Percentiles rank a stretch among this genome's conserved stretches.
phyloP scores from a whole-genome alignment of 2,329 filamentous ascomycete species.

The Sodiomyces alkalinus region DNA sequence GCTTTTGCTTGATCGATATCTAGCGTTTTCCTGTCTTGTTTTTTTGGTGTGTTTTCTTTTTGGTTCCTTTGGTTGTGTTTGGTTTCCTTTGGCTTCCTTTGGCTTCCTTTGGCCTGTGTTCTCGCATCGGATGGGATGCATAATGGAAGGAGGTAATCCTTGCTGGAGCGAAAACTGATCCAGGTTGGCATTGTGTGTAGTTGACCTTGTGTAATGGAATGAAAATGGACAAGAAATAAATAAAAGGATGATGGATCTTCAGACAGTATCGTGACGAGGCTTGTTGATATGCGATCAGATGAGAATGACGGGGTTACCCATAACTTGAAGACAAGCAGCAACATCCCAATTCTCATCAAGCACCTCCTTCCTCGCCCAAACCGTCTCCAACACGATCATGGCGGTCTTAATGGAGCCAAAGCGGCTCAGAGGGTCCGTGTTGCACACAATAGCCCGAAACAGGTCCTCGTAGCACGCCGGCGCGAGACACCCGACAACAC shows the following conservation, averaged over 20 bases:
- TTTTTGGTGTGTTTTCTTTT: too few species aligned
- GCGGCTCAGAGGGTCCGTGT: conserved; percentile 25
- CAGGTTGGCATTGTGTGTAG: too few species aligned
- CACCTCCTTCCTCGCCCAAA: conserved; percentile 24
- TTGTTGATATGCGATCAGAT: conserved; percentile 11
- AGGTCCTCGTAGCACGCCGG: conserved; percentile 22
- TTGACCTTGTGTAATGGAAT: too few species aligned
- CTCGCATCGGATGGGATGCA: conserved; percentile 1
- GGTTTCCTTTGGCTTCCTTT: background rate
- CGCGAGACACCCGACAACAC: conserved; percentile 25
- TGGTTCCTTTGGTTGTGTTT: too few species aligned
- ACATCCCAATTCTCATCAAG: conserved; percentile 29
- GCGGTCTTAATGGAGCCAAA: conserved; percentile 30
- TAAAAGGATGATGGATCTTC: background rate
- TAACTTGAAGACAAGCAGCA: conserved; percentile 23
- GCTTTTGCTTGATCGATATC: too few species aligned
- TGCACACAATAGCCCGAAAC: conserved; percentile 24
- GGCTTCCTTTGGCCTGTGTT: background rate
- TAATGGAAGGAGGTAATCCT: too few species aligned
- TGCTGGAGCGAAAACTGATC: too few species aligned
- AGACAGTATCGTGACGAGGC: background rate
- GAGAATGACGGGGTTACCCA: conserved; percentile 23
- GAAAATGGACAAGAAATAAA: background rate
- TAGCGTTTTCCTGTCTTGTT: too few species aligned
- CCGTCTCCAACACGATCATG: conserved; percentile 27